Evolutionary conservation across 2,329 filamentous ascomycete genomes (phyloP).

Genomic region (Drechslerella stenobrocha): DNA sequence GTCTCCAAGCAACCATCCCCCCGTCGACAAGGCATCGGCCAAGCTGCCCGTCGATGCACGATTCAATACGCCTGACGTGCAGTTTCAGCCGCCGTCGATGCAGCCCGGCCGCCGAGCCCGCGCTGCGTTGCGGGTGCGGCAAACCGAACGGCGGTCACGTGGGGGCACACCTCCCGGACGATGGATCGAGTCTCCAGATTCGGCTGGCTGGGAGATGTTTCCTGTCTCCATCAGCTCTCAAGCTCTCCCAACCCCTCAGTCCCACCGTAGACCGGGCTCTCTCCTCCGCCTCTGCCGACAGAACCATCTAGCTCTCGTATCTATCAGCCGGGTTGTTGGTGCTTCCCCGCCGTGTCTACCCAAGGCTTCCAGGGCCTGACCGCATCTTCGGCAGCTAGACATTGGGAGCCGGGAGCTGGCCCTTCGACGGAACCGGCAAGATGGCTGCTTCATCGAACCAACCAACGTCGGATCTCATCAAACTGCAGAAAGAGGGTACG

Average conservation of each 20-base stretch:
- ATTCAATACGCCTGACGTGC: too few relatives aligned
- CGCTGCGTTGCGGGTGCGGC: constrained; percentile 16
- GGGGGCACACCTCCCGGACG: constrained; percentile 17
- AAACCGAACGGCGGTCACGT: constrained; percentile 20
- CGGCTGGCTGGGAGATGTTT: constrained; percentile 46
- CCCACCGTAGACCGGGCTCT: constrained; percentile 10
- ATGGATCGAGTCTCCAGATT: constrained; percentile 47
- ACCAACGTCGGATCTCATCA: constrained; percentile 25
- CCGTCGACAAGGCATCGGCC: neutral
- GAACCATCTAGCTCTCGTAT: constrained; percentile 9
- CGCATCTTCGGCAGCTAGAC: constrained; percentile 10
- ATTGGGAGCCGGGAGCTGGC: neutral
- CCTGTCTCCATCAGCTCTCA: constrained; percentile 38
- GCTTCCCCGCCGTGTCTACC: too few relatives aligned
- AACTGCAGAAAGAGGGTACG: constrained; percentile 37
- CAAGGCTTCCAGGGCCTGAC: neutral
- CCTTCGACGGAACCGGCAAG: constrained; percentile 18
- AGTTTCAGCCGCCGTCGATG: too few relatives aligned
- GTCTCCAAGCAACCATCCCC: too few relatives aligned
- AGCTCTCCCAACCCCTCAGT: constrained; percentile 25
- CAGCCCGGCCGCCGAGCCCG: too few relatives aligned
- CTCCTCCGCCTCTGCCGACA: constrained; percentile 1
- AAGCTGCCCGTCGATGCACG: too few relatives aligned
- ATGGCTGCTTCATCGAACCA: constrained; percentile 23
- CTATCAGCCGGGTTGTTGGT: too few relatives aligned